A percentile compares a stretch with the other conserved stretches of the same genome.
phyloP scores from a whole-genome alignment of 2,329 filamentous ascomycete species.

The Sclerotinia minor region DNA sequence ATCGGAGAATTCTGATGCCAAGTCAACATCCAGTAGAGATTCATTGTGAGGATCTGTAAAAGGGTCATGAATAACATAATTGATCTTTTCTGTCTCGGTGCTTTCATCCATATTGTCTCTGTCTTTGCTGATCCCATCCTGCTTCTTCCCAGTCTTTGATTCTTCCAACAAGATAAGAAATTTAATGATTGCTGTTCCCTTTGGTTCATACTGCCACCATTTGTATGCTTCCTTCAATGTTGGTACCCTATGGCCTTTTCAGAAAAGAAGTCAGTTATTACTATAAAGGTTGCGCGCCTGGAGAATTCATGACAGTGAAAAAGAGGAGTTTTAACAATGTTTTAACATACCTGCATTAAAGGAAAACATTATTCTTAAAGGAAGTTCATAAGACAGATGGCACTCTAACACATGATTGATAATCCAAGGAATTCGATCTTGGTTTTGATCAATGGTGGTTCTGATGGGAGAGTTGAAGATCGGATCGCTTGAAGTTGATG shows the following conservation, averaged over 20 bases:
- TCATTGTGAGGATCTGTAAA: slow-evolving; percentile 31
- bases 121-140: slow-evolving; percentile 5
- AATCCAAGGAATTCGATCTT: slow-evolving; percentile 33
- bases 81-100: slow-evolving; percentile 5
- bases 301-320: neutral
- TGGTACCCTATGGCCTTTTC: slow-evolving; percentile 33
- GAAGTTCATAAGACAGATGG: slow-evolving; percentile 29
- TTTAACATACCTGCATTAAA: slow-evolving; percentile 37
- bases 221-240: slow-evolving; percentile 33
- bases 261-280: slow-evolving; percentile 1
- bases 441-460: slow-evolving; percentile 22
- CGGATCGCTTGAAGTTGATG: slow-evolving; percentile 6
- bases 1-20: slow-evolving; percentile 2
- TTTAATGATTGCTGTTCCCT: slow-evolving; percentile 32
- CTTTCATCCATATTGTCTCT: neutral
- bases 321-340: neutral
- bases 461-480: slow-evolving; percentile 20
- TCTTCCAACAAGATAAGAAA: slow-evolving; percentile 31
- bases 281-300: neutral
- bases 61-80: slow-evolving; percentile 25
- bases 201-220: slow-evolving; percentile 35
- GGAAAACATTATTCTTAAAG: slow-evolving; percentile 38
- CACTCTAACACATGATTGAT: slow-evolving; percentile 33
- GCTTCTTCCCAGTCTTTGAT: slow-evolving; percentile 21
- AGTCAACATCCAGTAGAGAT: slow-evolving; percentile 28